These are phyloP conservation scores for Apophysomyces ossiformis DNA, from an alignment of 371 early-diverging fungal genomes.

Conservation along the genomic window DNA sequence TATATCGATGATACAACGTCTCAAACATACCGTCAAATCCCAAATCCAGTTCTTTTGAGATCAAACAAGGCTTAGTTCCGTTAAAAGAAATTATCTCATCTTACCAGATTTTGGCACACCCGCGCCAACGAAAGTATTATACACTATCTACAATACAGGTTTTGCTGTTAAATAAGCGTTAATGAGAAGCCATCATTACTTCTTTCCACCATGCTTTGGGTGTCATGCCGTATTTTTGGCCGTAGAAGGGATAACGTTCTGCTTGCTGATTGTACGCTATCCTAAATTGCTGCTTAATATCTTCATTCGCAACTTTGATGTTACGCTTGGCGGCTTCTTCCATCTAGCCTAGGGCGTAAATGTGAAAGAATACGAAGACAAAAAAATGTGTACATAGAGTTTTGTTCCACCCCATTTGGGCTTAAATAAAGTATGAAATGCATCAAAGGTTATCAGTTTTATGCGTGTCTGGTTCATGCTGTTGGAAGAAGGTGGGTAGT, in stretches of 20 bases:
- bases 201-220: constrained; percentile 50
- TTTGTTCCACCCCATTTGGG: constrained; percentile 38
- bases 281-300: constrained; percentile 42
- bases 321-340: constrained; percentile 45
- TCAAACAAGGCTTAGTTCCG: constrained; percentile 1
- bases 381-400: constrained; percentile 28
- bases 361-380: background rate
- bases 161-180: background rate
- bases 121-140: constrained; percentile 39
- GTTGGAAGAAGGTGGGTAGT: background rate
- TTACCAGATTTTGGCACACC: constrained; percentile 41
- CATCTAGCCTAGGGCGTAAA: constrained; percentile 26
- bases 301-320: constrained; percentile 33
- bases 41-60: constrained; percentile 33
- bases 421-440: constrained; percentile 52
- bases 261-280: constrained; percentile 37
- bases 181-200: constrained; percentile 13
- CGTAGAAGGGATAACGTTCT: constrained; percentile 46
- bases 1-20: constrained; percentile 43
- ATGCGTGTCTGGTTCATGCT: constrained; percentile 20
- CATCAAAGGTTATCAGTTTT: constrained; percentile 48
- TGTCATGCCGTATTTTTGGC: constrained; percentile 38
- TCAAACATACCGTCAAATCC: constrained; percentile 40
- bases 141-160: constrained; percentile 29
- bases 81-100: background rate